phyloP scores from a whole-genome alignment of 2,329 filamentous ascomycete genomes.

The Mycosphaerella arachidis region DNA sequence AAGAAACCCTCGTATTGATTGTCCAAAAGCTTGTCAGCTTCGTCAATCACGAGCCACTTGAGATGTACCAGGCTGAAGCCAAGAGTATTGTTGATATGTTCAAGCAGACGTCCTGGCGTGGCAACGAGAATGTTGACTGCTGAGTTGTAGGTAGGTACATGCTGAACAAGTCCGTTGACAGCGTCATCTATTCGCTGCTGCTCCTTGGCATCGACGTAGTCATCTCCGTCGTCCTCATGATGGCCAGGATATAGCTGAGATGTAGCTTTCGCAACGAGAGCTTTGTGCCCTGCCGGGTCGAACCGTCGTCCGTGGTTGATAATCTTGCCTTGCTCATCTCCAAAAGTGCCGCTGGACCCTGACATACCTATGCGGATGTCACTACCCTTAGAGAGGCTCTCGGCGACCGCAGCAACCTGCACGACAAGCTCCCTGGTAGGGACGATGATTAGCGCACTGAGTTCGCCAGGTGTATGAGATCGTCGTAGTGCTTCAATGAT shows the following conservation, averaged over 20 bases:
- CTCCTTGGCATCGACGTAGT: conserved; percentile 16
- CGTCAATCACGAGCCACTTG: conserved; percentile 86
- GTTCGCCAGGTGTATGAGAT: conserved; percentile 54
- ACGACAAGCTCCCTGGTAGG: conserved; percentile 72
- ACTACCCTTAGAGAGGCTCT: conserved; percentile 70
- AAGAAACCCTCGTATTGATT: conserved; percentile 47
- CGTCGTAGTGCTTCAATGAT: conserved; percentile 72
- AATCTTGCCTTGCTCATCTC: conserved; percentile 58
- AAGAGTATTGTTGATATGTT: conserved; percentile 78
- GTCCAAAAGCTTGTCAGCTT: conserved; percentile 85
- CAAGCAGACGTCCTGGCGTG: conserved; percentile 85
- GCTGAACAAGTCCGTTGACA: conserved; percentile 49
- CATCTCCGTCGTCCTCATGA: conserved; percentile 23
- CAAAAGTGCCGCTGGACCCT: conserved; percentile 72
- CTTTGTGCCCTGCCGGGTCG: conserved; percentile 57
- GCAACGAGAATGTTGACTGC: conserved; percentile 85
- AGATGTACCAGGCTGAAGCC: conserved; percentile 76
- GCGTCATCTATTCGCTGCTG: conserved; percentile 36
- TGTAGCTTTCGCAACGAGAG: conserved; percentile 41
- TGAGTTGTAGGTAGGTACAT: conserved; percentile 62
- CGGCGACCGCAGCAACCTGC: conserved; percentile 69
- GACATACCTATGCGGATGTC: conserved; percentile 75
- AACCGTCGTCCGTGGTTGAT: conserved; percentile 58
- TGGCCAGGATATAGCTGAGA: conserved; percentile 33
- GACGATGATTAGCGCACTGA: conserved; percentile 79